phyloP scores from a whole-genome alignment of 2,329 filamentous ascomycete species.

The Hypoxylon sp. region DNA sequence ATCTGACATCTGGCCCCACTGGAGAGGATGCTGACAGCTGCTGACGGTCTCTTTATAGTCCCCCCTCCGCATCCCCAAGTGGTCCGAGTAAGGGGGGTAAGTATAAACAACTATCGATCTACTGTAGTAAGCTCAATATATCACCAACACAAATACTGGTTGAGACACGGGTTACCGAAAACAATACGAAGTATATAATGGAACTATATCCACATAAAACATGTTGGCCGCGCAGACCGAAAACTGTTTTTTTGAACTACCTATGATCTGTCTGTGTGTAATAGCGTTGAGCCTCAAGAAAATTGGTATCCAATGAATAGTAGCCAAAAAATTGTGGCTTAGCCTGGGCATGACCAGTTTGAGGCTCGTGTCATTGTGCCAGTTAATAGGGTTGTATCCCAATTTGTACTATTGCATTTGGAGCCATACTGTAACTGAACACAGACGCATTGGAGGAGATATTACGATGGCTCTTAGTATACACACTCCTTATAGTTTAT shows the following conservation, averaged over 20 bases:
- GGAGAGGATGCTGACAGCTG: constrained; percentile 23
- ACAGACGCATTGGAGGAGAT: constrained; percentile 7
- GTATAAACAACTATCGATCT: too few species aligned
- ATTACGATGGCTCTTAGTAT: constrained; percentile 7
- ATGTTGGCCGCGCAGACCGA: constrained; percentile 29
- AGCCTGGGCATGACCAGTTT: constrained; percentile 13
- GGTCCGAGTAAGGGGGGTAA: constrained; percentile 30
- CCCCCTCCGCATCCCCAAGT: too few species aligned
- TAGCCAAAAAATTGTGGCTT: constrained; percentile 6
- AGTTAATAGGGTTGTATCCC: constrained; percentile 25
- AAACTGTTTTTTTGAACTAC: constrained; percentile 12
- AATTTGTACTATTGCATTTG: constrained; percentile 9
- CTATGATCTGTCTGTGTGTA: constrained; percentile 10
- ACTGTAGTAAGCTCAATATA: too few species aligned
- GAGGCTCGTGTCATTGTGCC: constrained; percentile 27
- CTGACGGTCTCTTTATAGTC: constrained; percentile 14
- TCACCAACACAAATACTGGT: too few species aligned
- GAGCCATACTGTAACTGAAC: constrained; percentile 21
- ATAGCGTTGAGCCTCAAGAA: constrained; percentile 17
- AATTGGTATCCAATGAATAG: constrained; percentile 4
- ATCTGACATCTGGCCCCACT: constrained; percentile 29
- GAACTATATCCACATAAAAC: constrained; percentile 24
- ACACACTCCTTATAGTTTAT: constrained; percentile 12
- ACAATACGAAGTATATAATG: constrained; percentile 28
- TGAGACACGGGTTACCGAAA: constrained; percentile 1